Base-by-base conservation (phyloP, 2,329 filamentous ascomycete species). In the Cladosporium cucumerinum region DNA sequence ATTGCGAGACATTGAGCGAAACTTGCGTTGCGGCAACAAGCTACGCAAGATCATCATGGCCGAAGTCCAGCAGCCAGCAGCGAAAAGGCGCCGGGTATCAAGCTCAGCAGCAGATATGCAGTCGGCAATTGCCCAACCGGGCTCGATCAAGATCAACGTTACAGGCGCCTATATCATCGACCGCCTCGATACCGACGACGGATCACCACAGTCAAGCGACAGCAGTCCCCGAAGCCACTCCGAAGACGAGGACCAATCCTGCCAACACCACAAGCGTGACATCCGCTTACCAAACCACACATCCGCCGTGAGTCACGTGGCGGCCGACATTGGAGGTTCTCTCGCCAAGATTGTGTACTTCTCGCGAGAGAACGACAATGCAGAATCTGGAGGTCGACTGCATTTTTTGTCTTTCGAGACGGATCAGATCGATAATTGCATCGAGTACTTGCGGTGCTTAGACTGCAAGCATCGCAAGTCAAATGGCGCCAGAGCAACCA, bases 321-420 rank as follows among this genome's bases (percentile, higher is more conserved):
- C 95, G 61, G 89, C 97, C 66, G 95, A 99, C 91, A 98, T 99
- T 77, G 95, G 95, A 69, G 95, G 95, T 70, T 96, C 93, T 18
- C 84, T 99, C 36, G 93, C 93, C 69, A 99, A 99, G 81, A 87
- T 99, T 54, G 95, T 99, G 66, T 99, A 97, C 82, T 98, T 98
- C 75, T 95, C 93, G 21, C 90, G 92, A 69, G 95, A 98, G 78
- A 72, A 72, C 28, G 70, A 66, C n/a, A 52, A 70, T 21, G 66
- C 72, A 30, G 90, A 93, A 71, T 88, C 90, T 58, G 95, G 95
- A 64, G 95, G 95, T 63, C 88, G 95, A 26, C 83, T 99, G 62
- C 97, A 97, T 78, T 99, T 99, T 75, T 85, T 96, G 73, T 96
- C 89, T 74, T 98, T 98, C 79, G 95, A 99, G 81, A 98, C 95